phyloP scores from a whole-genome alignment of 2,329 filamentous ascomycete species.

The Septoria linicola region DNA sequence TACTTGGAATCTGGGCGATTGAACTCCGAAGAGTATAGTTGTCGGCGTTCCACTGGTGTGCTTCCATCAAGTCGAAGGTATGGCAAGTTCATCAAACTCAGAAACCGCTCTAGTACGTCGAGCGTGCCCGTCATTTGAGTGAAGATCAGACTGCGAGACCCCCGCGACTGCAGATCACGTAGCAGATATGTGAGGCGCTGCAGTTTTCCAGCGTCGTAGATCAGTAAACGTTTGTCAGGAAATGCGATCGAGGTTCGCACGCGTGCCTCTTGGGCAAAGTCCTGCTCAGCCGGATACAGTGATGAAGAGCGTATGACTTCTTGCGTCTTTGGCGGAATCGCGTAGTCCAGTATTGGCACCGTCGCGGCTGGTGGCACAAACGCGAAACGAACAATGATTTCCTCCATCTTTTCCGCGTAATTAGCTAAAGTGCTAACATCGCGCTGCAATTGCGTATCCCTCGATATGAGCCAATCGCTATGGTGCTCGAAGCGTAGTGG shows the following conservation, averaged over 20 bases:
- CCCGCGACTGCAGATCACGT: constrained; percentile 80
- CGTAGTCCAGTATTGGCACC: constrained; percentile 49
- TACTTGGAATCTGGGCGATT: constrained; percentile 85
- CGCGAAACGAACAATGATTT: constrained; percentile 79
- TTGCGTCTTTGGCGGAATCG: constrained; percentile 29
- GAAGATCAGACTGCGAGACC: constrained; percentile 94
- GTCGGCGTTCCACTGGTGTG: constrained; percentile 92
- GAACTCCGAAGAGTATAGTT: constrained; percentile 93
- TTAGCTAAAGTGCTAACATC: constrained; percentile 64
- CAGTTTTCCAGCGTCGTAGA: constrained; percentile 97
- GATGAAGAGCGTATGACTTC: constrained; percentile 28
- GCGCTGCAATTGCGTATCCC: constrained; percentile 28
- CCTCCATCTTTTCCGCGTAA: constrained; percentile 70
- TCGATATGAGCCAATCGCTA: constrained; percentile 29
- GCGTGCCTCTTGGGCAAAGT: constrained; percentile 91
- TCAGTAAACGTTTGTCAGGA: constrained; percentile 90
- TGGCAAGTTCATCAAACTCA: constrained; percentile 96
- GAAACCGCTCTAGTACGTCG: constrained; percentile 93
- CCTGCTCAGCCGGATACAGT: constrained; percentile 52
- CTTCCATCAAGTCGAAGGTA: constrained; percentile 96
- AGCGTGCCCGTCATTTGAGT: constrained; percentile 99
- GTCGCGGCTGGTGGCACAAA: constrained; percentile 89
- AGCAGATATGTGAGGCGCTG: constrained; percentile 85
- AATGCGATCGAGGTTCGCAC: constrained; percentile 95
- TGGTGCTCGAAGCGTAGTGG: constrained; percentile 31